Base-by-base conservation (phyloP, 78 protist genomes). In the Dictyostelium discoideum region DNA sequence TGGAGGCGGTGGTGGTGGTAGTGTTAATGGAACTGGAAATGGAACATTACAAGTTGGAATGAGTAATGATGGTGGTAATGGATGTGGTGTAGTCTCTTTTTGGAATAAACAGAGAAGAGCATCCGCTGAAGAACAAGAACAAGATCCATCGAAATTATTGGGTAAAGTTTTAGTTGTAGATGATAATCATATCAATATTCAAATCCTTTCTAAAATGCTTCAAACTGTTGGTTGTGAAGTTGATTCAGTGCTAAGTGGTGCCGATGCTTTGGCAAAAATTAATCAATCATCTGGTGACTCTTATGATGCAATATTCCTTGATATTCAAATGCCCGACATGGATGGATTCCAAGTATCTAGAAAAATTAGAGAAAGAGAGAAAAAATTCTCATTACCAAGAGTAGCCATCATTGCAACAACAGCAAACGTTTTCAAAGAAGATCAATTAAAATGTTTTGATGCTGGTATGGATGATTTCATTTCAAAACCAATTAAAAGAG, bases 401-500 rank as follows among this genome's bases (percentile, higher is more conserved):
- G 24, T 54, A 6, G 72, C 85, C 24, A 90, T 90, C 18, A 72
- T 90, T 32, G 96, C 96, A 13, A 87, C 89, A n/a, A 93, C 96
- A 1, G 92, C 96, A 0, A 93, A 85, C 22, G 97, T 94, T 29
- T 48, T 81, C 81, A 44, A 39, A 22, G 95, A 73, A 8, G 97
- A 86, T 10, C 14, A 81, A 79, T 83, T 57, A 29, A 18, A 74
- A 20, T 96, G 97, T 87, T 26, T 92, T 40, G 92, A 44, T 1
- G 32, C 78, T 39, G 97, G 97, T 50, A 97, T 97, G 98, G 96
- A 97, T 80, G 97, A 89, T 24, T 96, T 84, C 85, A 10, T 97
- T 37, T 44, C 96, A 46, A 97, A 97, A 94, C 98, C 98, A 5
- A n/a, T 95, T 57, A 78, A 80, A 54, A 67, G 83, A 37, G 63